These are phyloP conservation scores for Clitopilus passeckerianus DNA, from an alignment of 768 basidiomycete species.

Conservation along the genomic window DNA sequence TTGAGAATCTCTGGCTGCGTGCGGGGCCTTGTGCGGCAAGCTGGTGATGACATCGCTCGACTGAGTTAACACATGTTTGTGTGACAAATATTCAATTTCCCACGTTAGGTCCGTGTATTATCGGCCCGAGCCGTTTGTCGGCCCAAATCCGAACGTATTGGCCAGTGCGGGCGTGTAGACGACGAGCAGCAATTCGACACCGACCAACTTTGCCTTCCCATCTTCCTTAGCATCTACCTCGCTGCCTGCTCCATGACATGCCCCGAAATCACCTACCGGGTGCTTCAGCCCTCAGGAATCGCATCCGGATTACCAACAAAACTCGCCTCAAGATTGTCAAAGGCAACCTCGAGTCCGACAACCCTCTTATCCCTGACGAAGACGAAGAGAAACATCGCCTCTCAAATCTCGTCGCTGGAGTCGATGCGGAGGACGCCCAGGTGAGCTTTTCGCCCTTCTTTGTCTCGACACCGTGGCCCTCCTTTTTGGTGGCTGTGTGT, in stretches of 20 bases:
- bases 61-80: constrained; percentile 23
- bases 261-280: constrained; percentile 76
- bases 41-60: constrained; percentile 4
- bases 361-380: constrained; percentile 78
- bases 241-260: constrained; percentile 72
- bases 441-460: constrained; percentile 51
- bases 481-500: constrained; percentile 42
- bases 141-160: constrained; percentile 58
- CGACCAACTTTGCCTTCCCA: constrained; percentile 27
- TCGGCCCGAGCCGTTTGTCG: constrained; percentile 60
- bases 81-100: constrained; percentile 25
- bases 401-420: constrained; percentile 72
- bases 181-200: constrained; percentile 34
- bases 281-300: constrained; percentile 76
- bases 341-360: constrained; percentile 78
- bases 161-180: constrained; percentile 52
- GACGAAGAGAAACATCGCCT: constrained; percentile 81
- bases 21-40: background rate
- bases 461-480: constrained; percentile 31
- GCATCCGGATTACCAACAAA: constrained; percentile 91
- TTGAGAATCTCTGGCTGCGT: background rate
- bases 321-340: constrained; percentile 81
- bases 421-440: constrained; percentile 91
- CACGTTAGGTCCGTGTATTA: constrained; percentile 27
- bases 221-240: constrained; percentile 26